These are phyloP conservation scores for Leucogyrophana mollusca DNA, from an alignment of 768 basidiomycete genomes.

Conservation along the genomic window DNA sequence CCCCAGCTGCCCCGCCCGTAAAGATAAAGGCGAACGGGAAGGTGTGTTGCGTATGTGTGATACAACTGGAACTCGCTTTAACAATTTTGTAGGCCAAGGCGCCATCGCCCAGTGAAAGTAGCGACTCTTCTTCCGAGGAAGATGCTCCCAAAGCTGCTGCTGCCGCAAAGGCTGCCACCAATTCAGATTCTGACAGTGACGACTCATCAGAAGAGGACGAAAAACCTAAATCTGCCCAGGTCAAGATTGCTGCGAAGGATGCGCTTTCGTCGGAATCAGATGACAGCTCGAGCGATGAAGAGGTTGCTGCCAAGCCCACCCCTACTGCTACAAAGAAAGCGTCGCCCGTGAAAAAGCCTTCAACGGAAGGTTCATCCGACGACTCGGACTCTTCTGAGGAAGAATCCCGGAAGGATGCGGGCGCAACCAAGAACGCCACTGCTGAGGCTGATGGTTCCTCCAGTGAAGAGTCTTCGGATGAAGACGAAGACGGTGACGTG, in stretches of 20 bases:
- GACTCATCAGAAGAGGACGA: slow-evolving; percentile 42
- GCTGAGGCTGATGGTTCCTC: slow-evolving; percentile 6
- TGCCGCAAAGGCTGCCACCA: neutral
- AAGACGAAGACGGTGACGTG: slow-evolving; percentile 49
- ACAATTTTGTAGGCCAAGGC: slow-evolving; percentile 2
- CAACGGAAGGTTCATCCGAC: slow-evolving; percentile 15
- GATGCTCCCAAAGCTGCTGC: slow-evolving; percentile 9
- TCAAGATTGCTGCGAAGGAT: slow-evolving; percentile 40
- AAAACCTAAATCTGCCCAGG: slow-evolving; percentile 54
- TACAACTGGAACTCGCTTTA: neutral
- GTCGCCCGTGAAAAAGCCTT: slow-evolving; percentile 12
- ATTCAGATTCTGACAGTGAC: slow-evolving; percentile 18
- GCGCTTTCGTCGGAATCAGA: slow-evolving; percentile 33
- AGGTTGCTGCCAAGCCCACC: slow-evolving; percentile 5
- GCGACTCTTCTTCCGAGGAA: slow-evolving; percentile 42
- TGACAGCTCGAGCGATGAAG: slow-evolving; percentile 33
- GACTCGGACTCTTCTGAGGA: slow-evolving; percentile 29
- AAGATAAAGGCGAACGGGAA: slow-evolving; percentile 26
- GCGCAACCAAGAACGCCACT: neutral
- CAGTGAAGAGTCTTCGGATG: slow-evolving; percentile 30
- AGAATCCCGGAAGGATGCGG: slow-evolving; percentile 20
- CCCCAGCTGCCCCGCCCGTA: slow-evolving; percentile 18
- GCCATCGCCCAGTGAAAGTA: slow-evolving; percentile 38
- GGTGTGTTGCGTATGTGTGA: slow-evolving; percentile 10
- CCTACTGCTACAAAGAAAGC: slow-evolving; percentile 15